Conservation (phyloP, 2,329 filamentous ascomycete genomes). For the Aspergillus neotritici region DNA sequence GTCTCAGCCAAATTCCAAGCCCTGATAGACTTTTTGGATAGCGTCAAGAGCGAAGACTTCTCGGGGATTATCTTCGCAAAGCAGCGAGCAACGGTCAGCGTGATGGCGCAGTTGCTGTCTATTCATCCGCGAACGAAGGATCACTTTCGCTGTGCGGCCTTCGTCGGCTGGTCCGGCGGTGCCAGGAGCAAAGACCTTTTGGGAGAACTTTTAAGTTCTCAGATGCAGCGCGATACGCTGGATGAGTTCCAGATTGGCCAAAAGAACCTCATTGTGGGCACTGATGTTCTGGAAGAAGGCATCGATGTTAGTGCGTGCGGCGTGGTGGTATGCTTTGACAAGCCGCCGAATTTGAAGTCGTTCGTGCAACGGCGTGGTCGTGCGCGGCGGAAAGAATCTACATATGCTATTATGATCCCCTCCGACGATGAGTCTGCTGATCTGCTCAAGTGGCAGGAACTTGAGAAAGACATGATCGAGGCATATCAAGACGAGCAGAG, state of each 20-base stretch:
- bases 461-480: slow-evolving; percentile 69
- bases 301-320: slow-evolving; percentile 60
- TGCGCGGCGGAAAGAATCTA: slow-evolving; percentile 54
- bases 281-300: slow-evolving; percentile 56
- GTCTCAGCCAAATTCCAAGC: slow-evolving; percentile 55
- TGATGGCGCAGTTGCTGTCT: slow-evolving; percentile 55
- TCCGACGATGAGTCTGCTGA: slow-evolving; percentile 27
- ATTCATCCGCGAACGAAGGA: slow-evolving; percentile 44
- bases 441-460: slow-evolving; percentile 53
- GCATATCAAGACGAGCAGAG: slow-evolving; percentile 62
- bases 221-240: slow-evolving; percentile 47
- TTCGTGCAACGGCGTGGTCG: slow-evolving; percentile 62
- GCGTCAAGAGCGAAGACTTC: slow-evolving; percentile 44
- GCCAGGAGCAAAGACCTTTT: slow-evolving; percentile 43
- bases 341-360: slow-evolving; percentile 56
- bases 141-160: slow-evolving; percentile 40
- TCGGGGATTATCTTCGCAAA: slow-evolving; percentile 62
- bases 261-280: slow-evolving; percentile 55
- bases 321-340: slow-evolving; percentile 59
- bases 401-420: slow-evolving; percentile 48
- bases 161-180: slow-evolving; percentile 46
- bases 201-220: slow-evolving; percentile 45
- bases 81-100: slow-evolving; percentile 56
- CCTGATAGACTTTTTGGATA: slow-evolving; percentile 51
- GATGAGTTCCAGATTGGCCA: slow-evolving; percentile 49